A percentile compares a stretch with the other conserved stretches of the same genome.
These are phyloP conservation scores for Penicillium silybi DNA, from an alignment of 495 filamentous ascomycete genomes.

Conservation along the genomic window DNA sequence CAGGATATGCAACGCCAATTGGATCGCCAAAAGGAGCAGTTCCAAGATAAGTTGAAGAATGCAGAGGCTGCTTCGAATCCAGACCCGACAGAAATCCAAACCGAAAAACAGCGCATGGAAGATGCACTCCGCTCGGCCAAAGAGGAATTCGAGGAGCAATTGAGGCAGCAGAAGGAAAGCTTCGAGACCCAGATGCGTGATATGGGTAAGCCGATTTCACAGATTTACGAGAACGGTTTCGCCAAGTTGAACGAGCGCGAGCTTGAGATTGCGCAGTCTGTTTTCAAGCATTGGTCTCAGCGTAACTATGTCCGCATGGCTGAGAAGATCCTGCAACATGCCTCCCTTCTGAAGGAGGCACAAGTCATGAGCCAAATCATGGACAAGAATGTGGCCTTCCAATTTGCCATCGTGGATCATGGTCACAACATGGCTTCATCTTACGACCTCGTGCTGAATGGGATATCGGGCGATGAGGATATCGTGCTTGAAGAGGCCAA, in stretches of 20 bases:
- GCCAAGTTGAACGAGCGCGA: constrained; percentile 66
- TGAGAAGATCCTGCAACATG: constrained; percentile 85
- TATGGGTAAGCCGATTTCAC: constrained; percentile 50
- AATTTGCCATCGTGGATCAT: constrained; percentile 86
- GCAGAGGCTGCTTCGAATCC: constrained; percentile 70
- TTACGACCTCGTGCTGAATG: constrained; percentile 93
- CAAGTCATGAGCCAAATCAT: constrained; percentile 98
- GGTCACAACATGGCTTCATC: constrained; percentile 87
- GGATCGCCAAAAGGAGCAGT: constrained; percentile 79
- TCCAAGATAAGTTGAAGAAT: constrained; percentile 71
- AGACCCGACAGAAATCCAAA: constrained; percentile 78
- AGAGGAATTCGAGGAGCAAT: constrained; percentile 78
- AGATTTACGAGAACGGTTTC: constrained; percentile 47
- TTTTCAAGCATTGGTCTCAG: constrained; percentile 72
- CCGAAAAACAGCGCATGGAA: constrained; percentile 85
- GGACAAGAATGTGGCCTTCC: constrained; percentile 90
- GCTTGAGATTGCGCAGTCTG: constrained; percentile 60
- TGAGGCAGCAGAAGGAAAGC: constrained; percentile 68
- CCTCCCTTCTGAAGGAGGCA: constrained; percentile 85
- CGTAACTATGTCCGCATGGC: constrained; percentile 91
- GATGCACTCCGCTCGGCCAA: constrained; percentile 72
- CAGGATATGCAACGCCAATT: constrained; percentile 87
- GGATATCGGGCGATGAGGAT: constrained; percentile 86
- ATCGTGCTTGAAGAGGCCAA: constrained; percentile 71
- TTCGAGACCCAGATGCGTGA: constrained; percentile 69